Conservation (phyloP, 2,329 filamentous ascomycete genomes). For the Cytospora piceae region DNA sequence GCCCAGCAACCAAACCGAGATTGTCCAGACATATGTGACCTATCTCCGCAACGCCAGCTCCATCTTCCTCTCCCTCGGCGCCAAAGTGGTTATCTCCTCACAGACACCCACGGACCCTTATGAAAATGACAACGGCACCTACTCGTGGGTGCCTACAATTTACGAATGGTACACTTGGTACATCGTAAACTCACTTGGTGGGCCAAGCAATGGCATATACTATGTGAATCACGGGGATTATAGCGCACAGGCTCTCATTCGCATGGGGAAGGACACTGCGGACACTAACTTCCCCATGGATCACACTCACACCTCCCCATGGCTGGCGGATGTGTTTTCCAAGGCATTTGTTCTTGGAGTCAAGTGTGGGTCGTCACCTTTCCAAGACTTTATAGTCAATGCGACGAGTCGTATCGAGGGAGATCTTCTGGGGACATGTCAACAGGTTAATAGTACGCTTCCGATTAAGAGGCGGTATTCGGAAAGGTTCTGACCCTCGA, state of each 20-base stretch:
- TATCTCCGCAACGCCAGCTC: slow-evolving; percentile 31
- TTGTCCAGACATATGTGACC: slow-evolving; percentile 36
- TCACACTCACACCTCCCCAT: slow-evolving; percentile 30
- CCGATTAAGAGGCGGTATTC: slow-evolving; percentile 17
- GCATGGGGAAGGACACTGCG: slow-evolving; percentile 23
- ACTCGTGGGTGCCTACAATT: slow-evolving; percentile 24
- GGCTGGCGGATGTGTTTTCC: slow-evolving; percentile 28
- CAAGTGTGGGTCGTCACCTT: slow-evolving; percentile 30
- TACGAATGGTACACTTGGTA: slow-evolving; percentile 31
- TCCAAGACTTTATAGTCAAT: slow-evolving; percentile 29
- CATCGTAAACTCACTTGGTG: slow-evolving; percentile 23
- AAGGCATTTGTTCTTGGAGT: slow-evolving; percentile 29
- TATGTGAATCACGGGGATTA: slow-evolving; percentile 31
- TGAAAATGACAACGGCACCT: slow-evolving; percentile 10
- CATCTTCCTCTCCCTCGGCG: slow-evolving; percentile 28
- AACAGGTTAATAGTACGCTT: slow-evolving; percentile 27
- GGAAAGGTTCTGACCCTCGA: neutral
- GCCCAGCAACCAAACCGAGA: slow-evolving; percentile 33
- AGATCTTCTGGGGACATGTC: slow-evolving; percentile 22
- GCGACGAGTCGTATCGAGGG: slow-evolving; percentile 28
- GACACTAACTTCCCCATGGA: slow-evolving; percentile 30
- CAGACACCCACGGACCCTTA: slow-evolving; percentile 29
- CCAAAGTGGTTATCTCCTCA: slow-evolving; percentile 29
- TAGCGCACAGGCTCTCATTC: slow-evolving; percentile 23
- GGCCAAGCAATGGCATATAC: slow-evolving; percentile 26